phyloP scores from a whole-genome alignment of 2,329 filamentous ascomycete genomes.

The Rhynchosporium secalis region DNA sequence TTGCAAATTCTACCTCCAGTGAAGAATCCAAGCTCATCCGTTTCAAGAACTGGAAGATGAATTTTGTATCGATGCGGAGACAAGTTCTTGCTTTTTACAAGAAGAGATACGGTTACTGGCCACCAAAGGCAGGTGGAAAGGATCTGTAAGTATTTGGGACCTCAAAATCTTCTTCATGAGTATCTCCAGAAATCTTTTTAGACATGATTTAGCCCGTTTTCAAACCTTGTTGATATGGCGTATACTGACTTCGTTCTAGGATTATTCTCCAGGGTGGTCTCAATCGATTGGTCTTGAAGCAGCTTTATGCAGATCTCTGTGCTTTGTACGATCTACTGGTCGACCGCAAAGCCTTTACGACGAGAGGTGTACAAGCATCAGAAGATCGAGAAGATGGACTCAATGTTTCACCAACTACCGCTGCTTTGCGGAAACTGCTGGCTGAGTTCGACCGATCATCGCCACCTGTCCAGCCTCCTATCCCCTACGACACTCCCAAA shows the following conservation, averaged over 20 bases:
- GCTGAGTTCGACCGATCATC: constrained; percentile 87
- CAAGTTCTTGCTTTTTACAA: constrained; percentile 63
- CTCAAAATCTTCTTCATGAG: no score
- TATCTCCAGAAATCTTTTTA: no score
- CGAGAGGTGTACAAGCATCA: constrained; percentile 65
- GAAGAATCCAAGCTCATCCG: constrained; percentile 74
- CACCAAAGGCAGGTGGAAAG: constrained; percentile 86
- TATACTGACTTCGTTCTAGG: no score
- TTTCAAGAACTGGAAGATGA: constrained; percentile 80
- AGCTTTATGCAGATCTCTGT: constrained; percentile 83
- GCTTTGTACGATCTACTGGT: constrained; percentile 86
- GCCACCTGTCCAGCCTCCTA: constrained; percentile 84
- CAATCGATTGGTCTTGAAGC: constrained; percentile 78
- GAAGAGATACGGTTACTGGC: constrained; percentile 72
- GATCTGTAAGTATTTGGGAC: no score
- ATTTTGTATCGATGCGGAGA: constrained; percentile 73
- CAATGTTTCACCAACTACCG: constrained; percentile 58
- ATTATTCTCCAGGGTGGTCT: constrained; percentile 62
- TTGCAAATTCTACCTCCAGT: constrained; percentile 79
- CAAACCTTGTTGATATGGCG: no score
- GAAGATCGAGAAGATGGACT: constrained; percentile 54
- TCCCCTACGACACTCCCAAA: constrained; percentile 85
- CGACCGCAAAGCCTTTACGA: constrained; percentile 76
- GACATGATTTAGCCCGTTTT: no score
- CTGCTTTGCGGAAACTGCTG: constrained; percentile 75